Evolutionary conservation across 148 eudicot genomes (phyloP), one percentile per base, ranked within the genome.

Genomic region (Vaccinium corymbosum): DNA sequence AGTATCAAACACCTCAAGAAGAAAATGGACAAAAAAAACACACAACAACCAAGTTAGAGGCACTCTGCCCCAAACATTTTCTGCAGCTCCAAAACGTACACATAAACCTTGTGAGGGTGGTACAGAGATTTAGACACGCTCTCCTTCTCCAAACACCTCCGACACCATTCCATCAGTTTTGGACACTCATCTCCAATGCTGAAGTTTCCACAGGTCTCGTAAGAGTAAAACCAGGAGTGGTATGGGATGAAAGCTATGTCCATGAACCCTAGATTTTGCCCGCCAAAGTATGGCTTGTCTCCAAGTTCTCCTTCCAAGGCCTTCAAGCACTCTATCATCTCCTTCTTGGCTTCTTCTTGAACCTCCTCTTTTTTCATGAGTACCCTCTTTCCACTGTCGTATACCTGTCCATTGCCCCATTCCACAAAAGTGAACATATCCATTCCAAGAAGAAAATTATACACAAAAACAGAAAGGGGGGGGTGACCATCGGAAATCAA

Each of bases 131-230:
- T 49, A 12, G 91, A 85, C 0, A 89, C 94, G 42, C 88, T 91
- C 35, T 90, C 89, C 27, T 87, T 84, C 19, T 86, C 79, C 90
- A 87, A 82, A 81, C 94, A 91, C 76, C 86, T 85, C 76, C 86
- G 81, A 19, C 79, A 85, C 92, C 89, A 90, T 0, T 64, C 87
- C 0, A 82, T 51, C 22, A 89, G 70, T 56, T 87, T 90, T 0
- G 90, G 88, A 85, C 86, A 84, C 14, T 87, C 86, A 15, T 84
- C 89, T 32, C 82, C 85, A 3, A 90, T 42, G 74, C 75, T 87
- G 85, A 89, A 87, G 61, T 85, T 79, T 0, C 83, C 19, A 74
- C 91, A 1, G 25, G 55, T 0, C 80, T 66, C 3, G 7, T 7
- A 25, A 2, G 29, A n/a, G 27, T 22, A 66, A 12, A 91, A 91